Evolutionary conservation across 1,284 basidiomycete species (phyloP), one percentile per base, ranked within the genome.

Genomic region (Marasmius sp.): DNA sequence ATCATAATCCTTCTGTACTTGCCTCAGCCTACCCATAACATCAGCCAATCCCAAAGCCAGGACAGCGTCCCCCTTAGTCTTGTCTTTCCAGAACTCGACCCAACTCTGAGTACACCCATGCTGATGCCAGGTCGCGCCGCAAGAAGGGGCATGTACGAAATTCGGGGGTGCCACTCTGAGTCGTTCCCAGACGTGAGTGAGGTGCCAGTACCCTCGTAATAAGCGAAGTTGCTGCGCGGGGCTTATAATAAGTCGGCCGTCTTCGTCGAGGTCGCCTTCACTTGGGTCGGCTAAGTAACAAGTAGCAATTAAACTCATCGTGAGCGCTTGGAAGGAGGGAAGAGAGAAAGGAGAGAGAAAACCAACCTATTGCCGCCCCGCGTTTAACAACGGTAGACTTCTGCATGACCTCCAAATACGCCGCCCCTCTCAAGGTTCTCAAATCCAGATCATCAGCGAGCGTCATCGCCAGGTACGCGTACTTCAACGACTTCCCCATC

Each of bases 61-160:
- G 33, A 91, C 81, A 2, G 77, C 70, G 45, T 89, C 88, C 49
- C 81, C 77, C 66, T 79, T 79, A n/a, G 85, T 81, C 70, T 85
- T 86, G 61, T 88, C 87, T 69, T 85, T 86, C 86, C 86, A 89
- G 66, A 88, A 88, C 58, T 87, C 86, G 16, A 81, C 68, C 86
- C 86, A 89, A 56, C 81, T 84, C 70, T 87, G 85, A 20, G 79
- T 81, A 66, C 88, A 91, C 20, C 84, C 81, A 63, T 85, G 82
- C 67, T 87, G 86, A 65, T 88, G 85, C 88, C 87, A 91, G 12
- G 83, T 85, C 20, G 85, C 80, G 36, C 81, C 81, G 67, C 88
- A 90, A 5, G 82, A 75, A 3, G 81, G 68, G 2, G 85, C 79
- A 66, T 90, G 88, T 39, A 86, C 84, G 64, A 90, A 87, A 20